Evolutionary conservation across 768 basidiomycete species (phyloP).

Genomic region (Sporobolomyces roseus): DNA sequence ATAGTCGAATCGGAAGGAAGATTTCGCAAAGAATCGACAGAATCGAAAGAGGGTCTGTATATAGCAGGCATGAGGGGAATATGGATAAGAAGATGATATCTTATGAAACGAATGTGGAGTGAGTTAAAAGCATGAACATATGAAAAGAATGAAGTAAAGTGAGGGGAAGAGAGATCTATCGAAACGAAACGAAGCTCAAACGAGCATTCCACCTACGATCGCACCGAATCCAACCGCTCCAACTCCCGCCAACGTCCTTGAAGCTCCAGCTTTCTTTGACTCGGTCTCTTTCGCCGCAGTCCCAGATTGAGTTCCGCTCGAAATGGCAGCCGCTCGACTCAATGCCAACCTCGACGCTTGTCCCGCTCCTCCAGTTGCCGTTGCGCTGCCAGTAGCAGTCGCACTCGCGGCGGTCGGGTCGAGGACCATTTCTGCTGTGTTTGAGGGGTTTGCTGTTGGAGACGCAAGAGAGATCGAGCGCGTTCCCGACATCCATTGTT

Average conservation of each 20-base stretch:
- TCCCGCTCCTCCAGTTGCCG: neutral
- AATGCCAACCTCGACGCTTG: constrained; percentile 5
- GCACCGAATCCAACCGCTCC: neutral
- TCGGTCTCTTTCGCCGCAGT: neutral
- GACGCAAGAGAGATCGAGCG: constrained; percentile 27
- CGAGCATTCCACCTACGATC: neutral
- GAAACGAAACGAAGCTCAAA: too few species aligned
- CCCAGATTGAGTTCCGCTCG: neutral
- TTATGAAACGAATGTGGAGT: too few species aligned
- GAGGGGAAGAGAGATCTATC: too few species aligned
- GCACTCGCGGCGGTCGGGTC: neutral
- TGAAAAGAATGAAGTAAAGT: neutral
- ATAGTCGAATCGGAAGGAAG: too few species aligned
- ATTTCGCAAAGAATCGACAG: too few species aligned
- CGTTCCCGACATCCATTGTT: constrained; percentile 22
- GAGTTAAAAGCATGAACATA: neutral
- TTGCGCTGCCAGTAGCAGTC: neutral
- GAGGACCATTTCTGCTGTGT: constrained; percentile 5
- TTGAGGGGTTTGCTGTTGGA: constrained; percentile 23
- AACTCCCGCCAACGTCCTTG: too few species aligned
- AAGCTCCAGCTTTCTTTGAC: neutral
- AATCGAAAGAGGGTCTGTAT: too few species aligned
- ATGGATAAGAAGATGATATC: too few species aligned
- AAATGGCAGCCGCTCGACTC: constrained; percentile 5
- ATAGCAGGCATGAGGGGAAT: too few species aligned